Percentiles rank a stretch among this genome's conserved stretches.
Evolutionary conservation across 2,329 filamentous ascomycete species (phyloP).

Genomic region (Cytospora schulzeri): DNA sequence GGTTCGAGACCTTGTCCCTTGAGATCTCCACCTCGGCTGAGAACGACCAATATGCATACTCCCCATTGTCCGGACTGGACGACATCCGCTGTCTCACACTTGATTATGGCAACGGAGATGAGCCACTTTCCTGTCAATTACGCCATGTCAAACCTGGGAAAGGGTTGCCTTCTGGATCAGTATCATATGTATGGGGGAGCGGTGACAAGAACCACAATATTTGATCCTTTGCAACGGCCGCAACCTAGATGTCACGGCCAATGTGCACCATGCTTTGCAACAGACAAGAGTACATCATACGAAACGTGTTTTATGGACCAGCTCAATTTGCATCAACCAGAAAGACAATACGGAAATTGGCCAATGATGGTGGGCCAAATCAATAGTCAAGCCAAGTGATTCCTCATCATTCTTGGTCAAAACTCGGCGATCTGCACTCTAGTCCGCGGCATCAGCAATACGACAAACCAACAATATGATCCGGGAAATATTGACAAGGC

Average conservation of each 20-base stretch:
- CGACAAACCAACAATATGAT: background rate
- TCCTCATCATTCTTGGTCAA: background rate
- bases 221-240: background rate
- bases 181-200: slow-evolving; percentile 17
- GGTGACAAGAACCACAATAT: background rate
- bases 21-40: background rate
- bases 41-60: background rate
- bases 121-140: background rate
- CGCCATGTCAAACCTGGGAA: background rate
- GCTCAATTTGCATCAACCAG: slow-evolving; percentile 14
- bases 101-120: background rate
- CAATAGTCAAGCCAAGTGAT: background rate
- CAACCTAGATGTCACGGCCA: background rate
- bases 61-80: background rate
- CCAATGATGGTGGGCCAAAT: background rate
- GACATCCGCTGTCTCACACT: background rate
- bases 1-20: background rate
- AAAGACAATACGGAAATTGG: background rate
- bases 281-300: background rate
- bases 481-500: background rate
- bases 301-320: background rate
- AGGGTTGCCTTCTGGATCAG: background rate
- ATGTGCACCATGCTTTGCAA: background rate
- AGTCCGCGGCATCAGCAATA: background rate
- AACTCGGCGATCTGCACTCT: background rate